Evolutionary conservation across 2,329 filamentous ascomycete species (phyloP).

Genomic region (Lecanosticta acicola): DNA sequence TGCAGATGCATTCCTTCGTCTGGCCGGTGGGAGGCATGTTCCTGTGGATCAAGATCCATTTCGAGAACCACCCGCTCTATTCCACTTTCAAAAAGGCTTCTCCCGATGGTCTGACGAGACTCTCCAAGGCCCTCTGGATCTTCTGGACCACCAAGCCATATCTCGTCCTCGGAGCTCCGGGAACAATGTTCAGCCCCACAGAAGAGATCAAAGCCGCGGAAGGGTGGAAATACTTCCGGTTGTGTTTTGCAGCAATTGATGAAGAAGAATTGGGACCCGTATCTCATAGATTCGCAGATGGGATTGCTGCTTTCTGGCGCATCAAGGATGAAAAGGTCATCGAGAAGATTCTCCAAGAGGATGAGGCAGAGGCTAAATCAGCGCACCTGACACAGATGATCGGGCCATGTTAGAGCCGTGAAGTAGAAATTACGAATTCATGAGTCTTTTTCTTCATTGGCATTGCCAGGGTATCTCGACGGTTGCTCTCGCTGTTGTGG

Average conservation of each 20-base stretch:
- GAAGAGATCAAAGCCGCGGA: conserved; percentile 51
- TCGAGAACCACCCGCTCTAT: conserved; percentile 67
- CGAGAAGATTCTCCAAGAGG: conserved; percentile 53
- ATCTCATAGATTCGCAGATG: conserved; percentile 60
- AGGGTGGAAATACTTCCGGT: conserved; percentile 66
- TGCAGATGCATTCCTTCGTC: conserved; percentile 65
- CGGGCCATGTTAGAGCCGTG: conserved; percentile 17
- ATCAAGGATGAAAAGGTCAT: conserved; percentile 63
- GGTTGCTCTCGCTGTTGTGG: too few species aligned
- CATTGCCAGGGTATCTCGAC: too few species aligned
- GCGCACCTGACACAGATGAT: conserved; percentile 8
- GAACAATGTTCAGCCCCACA: conserved; percentile 66
- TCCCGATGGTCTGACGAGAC: conserved; percentile 41
- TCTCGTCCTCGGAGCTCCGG: conserved; percentile 64
- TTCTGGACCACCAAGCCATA: conserved; percentile 64
- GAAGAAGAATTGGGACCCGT: conserved; percentile 61
- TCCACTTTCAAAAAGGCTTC: conserved; percentile 40
- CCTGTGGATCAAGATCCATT: conserved; percentile 70
- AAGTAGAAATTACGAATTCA: neutral
- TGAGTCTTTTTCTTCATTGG: too few species aligned
- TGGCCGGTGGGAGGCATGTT: conserved; percentile 91
- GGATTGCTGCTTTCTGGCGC: conserved; percentile 68
- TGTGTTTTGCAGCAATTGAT: conserved; percentile 83
- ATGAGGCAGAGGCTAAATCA: conserved; percentile 16
- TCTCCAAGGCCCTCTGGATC: conserved; percentile 64